Conservation (phyloP, 129 eudicot genomes). For the Lonicera japonica region DNA sequence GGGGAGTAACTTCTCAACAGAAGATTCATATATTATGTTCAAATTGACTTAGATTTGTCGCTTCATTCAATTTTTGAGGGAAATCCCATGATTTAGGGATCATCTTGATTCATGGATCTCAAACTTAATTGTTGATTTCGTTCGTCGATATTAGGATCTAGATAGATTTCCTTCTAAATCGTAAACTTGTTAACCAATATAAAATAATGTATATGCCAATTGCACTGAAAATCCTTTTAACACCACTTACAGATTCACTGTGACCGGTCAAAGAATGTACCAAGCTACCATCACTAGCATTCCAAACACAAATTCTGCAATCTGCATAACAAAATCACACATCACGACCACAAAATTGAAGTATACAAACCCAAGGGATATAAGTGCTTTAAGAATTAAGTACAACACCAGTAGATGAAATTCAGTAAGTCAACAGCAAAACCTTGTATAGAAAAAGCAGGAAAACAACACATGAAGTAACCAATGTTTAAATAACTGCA, state of each 20-base stretch:
- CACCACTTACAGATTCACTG: conserved; percentile 77
- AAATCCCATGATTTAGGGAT: too few relatives aligned
- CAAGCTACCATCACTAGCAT: conserved; percentile 98
- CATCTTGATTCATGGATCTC: too few relatives aligned
- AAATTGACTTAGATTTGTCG: too few relatives aligned
- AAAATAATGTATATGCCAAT: too few relatives aligned
- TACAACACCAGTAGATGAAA: not conserved
- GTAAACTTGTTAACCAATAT: too few relatives aligned
- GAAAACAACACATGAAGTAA: not conserved
- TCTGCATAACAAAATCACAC: conserved; percentile 45
- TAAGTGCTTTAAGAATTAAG: not conserved
- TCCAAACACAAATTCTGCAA: conserved; percentile 99
- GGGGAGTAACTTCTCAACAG: too few relatives aligned
- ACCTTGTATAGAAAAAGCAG: not conserved
- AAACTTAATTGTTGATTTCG: too few relatives aligned
- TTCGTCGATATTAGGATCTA: too few relatives aligned
- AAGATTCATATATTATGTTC: too few relatives aligned
- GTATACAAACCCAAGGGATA: not conserved
- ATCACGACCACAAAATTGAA: conserved; percentile 8
- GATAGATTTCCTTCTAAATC: too few relatives aligned
- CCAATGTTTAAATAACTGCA: not conserved
- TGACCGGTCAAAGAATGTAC: conserved; percentile 99
- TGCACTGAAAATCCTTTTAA: not conserved
- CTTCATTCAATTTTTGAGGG: too few relatives aligned
- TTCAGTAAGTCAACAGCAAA: not conserved